Percentiles rank a stretch among this genome's conserved stretches.
Evolutionary conservation across 192 early-diverging fungal genomes (phyloP).

Genomic region (Entomortierella lignicola): DNA sequence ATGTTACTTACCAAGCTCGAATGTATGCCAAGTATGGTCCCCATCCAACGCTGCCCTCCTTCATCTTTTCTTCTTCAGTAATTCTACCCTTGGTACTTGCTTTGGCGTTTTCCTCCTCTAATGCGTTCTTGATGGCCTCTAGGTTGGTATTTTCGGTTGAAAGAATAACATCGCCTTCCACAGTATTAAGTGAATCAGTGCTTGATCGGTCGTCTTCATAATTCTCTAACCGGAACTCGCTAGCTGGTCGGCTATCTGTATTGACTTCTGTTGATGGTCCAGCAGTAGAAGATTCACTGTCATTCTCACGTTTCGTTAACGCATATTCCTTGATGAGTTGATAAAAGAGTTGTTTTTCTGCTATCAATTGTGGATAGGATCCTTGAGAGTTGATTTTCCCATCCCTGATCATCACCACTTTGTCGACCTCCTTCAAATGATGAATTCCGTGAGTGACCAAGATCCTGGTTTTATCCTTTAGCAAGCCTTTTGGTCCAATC

Average conservation of each 20-base stretch:
- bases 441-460: conserved; percentile 79
- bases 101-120: not conserved
- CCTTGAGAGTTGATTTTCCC: conserved; percentile 71
- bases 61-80: conserved; percentile 21
- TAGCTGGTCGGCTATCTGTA: not conserved
- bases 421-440: conserved; percentile 67
- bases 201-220: conserved; percentile 14
- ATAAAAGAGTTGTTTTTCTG: conserved; percentile 30
- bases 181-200: not conserved
- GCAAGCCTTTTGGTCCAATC: conserved; percentile 74
- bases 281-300: not conserved
- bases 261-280: not conserved
- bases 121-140: too few relatives aligned
- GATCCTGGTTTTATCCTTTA: conserved; percentile 71
- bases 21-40: conserved; percentile 32
- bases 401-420: conserved; percentile 67
- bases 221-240: not conserved
- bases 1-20: conserved; percentile 37
- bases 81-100: not conserved
- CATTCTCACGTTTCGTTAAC: conserved; percentile 6
- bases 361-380: conserved; percentile 63
- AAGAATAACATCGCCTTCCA: not conserved
- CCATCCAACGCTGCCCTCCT: conserved; percentile 20
- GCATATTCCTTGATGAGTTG: conserved; percentile 55
- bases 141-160: too few relatives aligned